Evolutionary conservation across 768 basidiomycete species (phyloP).

Genomic region (Russula emetica): DNA sequence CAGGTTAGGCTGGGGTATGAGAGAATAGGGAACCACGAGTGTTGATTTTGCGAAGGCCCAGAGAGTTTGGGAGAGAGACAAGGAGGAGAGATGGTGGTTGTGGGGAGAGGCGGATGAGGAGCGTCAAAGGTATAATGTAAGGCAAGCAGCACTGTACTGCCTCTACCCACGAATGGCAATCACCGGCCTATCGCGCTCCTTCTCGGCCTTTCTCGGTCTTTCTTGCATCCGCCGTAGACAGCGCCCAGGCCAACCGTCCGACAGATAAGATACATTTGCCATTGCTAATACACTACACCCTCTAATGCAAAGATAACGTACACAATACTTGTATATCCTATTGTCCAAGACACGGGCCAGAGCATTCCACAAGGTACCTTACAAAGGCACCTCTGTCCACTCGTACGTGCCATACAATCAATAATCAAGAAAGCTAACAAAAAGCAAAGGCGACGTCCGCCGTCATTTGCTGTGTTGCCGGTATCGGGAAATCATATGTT

Average conservation of each 20-base stretch:
- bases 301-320: neutral
- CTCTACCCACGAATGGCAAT: neutral
- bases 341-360: neutral
- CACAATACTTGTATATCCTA: neutral
- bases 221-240: too few species aligned
- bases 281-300: neutral
- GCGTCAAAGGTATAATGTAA: neutral
- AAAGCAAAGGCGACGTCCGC: neutral
- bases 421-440: neutral
- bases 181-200: too few species aligned
- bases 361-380: neutral
- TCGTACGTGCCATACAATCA: neutral
- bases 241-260: too few species aligned
- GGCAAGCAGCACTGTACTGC: neutral
- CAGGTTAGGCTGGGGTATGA: too few species aligned
- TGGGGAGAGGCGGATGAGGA: neutral
- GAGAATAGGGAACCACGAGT: too few species aligned
- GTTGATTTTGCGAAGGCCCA: neutral
- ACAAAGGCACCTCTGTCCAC: neutral
- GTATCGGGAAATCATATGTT: neutral
- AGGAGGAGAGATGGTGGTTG: conserved; percentile 1
- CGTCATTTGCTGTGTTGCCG: neutral
- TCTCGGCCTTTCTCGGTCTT: neutral
- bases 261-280: too few species aligned
- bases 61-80: neutral